Base-by-base conservation (phyloP, 495 filamentous ascomycete species). In the Xylaria flabelliformis region DNA sequence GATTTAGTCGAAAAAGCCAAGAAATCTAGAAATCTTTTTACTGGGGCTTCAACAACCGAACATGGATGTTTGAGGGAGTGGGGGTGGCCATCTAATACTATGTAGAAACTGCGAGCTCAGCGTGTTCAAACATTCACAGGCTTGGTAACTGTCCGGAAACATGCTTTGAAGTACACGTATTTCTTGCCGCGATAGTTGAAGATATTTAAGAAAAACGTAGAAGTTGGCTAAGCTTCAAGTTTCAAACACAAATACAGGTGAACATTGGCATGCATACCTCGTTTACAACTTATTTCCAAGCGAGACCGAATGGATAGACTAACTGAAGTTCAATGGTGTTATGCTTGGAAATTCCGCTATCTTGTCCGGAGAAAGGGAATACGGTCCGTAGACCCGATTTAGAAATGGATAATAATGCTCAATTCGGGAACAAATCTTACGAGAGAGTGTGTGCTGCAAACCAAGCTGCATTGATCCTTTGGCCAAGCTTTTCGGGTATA, bases 351-450 rank as follows among this genome's bases (percentile, higher is more conserved):
- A 19, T 64, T 39, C 67, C 21, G 5, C n/a, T n/a, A 17, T 36
- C 36, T 36, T 64, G 59, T 41, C 46, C 13, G 46, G 46, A 50
- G 48, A 32, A 24, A 29, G 29, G 68, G 46, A 55, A 53, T 51
- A 32, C 68, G 68, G 68, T 29, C 68, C 68, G 58, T 24, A 1
- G 32, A 19, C n/a, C 68, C 68, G 29, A 51, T n/a, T 7, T 46
- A 17, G 50, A 69, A 32, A 34, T 50, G 41, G 17, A 29, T 34
- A 17, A 41, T 6, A 61, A 46, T 61, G 26, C 36, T 56, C 58
- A 13, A 29, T n/a, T 32, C 26, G 42, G 26, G 51, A 24, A 51
- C 9, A 55, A 0, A 29, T 29, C 34, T 34, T 42, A 17, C 24
- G 36, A 46, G 36, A 46, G 36, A 46, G 36, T 4, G 46, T 0